phyloP scores from a whole-genome alignment of 164 flowering plant genomes.

The Vitis labrusca region DNA sequence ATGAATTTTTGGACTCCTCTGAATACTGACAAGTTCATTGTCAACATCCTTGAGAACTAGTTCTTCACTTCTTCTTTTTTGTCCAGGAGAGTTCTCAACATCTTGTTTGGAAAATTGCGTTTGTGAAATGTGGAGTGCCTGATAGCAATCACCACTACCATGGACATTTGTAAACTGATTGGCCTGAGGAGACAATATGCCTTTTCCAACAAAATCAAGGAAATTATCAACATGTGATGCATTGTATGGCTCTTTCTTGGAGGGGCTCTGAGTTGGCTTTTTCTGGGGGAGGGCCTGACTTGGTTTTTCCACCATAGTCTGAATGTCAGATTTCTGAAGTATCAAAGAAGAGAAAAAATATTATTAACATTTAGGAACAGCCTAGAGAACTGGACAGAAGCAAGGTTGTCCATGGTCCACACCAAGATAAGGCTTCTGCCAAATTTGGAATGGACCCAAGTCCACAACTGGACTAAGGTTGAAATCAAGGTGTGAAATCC shows the following conservation, averaged over 20 bases:
- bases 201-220: constrained; percentile 12
- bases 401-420: not conserved
- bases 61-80: constrained; percentile 42
- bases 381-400: not conserved
- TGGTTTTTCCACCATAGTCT: constrained; percentile 19
- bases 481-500: not conserved
- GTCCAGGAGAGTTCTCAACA: constrained; percentile 19
- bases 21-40: constrained; percentile 14
- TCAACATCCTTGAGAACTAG: constrained; percentile 19
- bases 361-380: not conserved
- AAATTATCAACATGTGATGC: constrained; percentile 9
- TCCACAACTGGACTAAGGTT: too few relatives aligned
- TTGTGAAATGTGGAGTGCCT: constrained; percentile 6
- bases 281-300: constrained; percentile 25
- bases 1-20: constrained; percentile 34
- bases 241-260: constrained; percentile 18
- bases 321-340: constrained; percentile 6
- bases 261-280: constrained; percentile 25
- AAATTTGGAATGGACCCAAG: too few relatives aligned
- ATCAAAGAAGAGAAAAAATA: not conserved
- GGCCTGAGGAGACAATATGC: constrained; percentile 14
- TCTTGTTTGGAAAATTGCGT: constrained; percentile 11
- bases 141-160: constrained; percentile 6
- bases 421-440: not conserved
- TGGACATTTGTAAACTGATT: constrained; percentile 3